These are phyloP conservation scores for Artemisia argyi DNA, from an alignment of 129 eudicot species.

Conservation along the genomic window DNA sequence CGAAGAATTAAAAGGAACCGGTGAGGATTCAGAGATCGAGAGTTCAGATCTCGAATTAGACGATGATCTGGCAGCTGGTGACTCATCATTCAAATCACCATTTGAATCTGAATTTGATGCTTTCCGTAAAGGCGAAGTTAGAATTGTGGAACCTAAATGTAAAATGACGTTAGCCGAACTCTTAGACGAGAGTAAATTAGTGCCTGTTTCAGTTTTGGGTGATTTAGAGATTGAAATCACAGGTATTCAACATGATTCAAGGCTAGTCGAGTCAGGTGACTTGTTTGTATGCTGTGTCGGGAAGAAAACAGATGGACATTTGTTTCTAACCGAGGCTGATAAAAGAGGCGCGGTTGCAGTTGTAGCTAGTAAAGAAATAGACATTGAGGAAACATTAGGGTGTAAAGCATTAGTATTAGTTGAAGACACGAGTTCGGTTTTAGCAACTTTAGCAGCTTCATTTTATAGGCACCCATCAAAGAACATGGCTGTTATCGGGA, in stretches of 20 bases:
- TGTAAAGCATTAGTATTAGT: conserved; percentile 95
- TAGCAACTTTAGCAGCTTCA: conserved; percentile 81
- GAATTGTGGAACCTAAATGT: conserved; percentile 85
- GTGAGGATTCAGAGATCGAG: conserved; percentile 45
- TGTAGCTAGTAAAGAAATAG: conserved; percentile 95
- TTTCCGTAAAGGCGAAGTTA: conserved; percentile 57
- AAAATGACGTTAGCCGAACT: conserved; percentile 92
- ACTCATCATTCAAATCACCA: conserved; percentile 38
- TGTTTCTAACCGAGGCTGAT: conserved; percentile 84
- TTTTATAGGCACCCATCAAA: conserved; percentile 79
- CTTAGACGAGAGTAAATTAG: conserved; percentile 86
- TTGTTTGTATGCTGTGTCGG: conserved; percentile 89
- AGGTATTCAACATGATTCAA: conserved; percentile 92
- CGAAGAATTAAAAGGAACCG: conserved; percentile 50
- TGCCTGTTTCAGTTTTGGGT: conserved; percentile 82
- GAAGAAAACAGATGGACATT: conserved; percentile 71
- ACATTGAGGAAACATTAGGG: conserved; percentile 81
- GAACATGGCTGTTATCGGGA: conserved; percentile 73
- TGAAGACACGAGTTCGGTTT: conserved; percentile 77
- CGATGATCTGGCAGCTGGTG: conserved; percentile 35
- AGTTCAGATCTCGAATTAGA: conserved; percentile 52
- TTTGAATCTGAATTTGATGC: conserved; percentile 65
- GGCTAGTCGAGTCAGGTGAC: conserved; percentile 87
- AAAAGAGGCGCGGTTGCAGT: conserved; percentile 98
- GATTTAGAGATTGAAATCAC: conserved; percentile 83